phyloP scores from a whole-genome alignment of 495 filamentous ascomycete species.

The Collariella sp. region DNA sequence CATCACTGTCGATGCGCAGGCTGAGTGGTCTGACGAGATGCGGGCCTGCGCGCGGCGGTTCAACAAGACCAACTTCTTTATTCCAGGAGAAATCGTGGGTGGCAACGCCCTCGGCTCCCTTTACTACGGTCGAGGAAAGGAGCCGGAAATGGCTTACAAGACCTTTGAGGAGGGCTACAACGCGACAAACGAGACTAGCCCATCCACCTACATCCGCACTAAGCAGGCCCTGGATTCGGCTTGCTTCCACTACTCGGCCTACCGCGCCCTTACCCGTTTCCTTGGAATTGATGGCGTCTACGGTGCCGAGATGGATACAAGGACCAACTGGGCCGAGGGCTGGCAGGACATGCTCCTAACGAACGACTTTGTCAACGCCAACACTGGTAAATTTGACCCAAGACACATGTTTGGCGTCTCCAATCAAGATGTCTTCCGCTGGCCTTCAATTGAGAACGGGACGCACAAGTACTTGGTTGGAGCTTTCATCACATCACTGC shows the following conservation, averaged over 20 bases:
- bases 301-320: constrained; percentile 50
- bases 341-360: constrained; percentile 55
- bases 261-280: constrained; percentile 57
- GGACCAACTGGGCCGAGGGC: constrained; percentile 50
- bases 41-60: constrained; percentile 47
- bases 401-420: constrained; percentile 62
- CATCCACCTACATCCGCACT: constrained; percentile 45
- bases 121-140: constrained; percentile 57
- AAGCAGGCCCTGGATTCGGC: constrained; percentile 52
- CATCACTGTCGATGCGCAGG: constrained; percentile 54
- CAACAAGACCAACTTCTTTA: constrained; percentile 58
- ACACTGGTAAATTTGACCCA: constrained; percentile 60
- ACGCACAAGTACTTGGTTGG: constrained; percentile 53
- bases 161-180: constrained; percentile 35
- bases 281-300: constrained; percentile 57
- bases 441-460: constrained; percentile 57
- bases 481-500: constrained; percentile 53
- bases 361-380: constrained; percentile 58
- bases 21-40: constrained; percentile 45
- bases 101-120: constrained; percentile 55
- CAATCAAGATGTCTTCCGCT: constrained; percentile 65
- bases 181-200: constrained; percentile 34
- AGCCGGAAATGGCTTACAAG: constrained; percentile 47
- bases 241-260: constrained; percentile 65
- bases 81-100: constrained; percentile 56